A percentile compares a stretch with the other conserved stretches of the same genome.
phyloP scores from a whole-genome alignment of 129 eudicot genomes.

The Escallonia herrerae region DNA sequence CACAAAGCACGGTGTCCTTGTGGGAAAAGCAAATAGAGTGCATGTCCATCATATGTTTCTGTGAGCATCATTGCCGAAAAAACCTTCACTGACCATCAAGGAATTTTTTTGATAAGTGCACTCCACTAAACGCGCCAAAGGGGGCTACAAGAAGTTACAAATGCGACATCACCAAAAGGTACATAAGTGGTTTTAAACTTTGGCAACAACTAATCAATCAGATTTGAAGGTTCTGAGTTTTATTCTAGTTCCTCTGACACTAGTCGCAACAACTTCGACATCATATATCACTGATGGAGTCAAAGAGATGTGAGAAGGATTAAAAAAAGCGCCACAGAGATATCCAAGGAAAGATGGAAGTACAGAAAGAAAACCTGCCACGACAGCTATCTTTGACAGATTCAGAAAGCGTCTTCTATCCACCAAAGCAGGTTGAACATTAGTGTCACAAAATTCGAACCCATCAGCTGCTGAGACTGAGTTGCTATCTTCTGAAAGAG shows the following conservation, averaged over 20 bases:
- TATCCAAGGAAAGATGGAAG: not conserved
- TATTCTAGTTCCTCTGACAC: not conserved
- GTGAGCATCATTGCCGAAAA: no score
- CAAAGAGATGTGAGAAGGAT: constrained; percentile 9
- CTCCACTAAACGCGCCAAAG: no score
- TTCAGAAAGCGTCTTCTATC: constrained; percentile 70
- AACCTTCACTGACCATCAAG: no score
- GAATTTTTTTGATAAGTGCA: no score
- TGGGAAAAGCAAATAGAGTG: no score
- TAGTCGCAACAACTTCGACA: not conserved
- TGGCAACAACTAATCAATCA: not conserved
- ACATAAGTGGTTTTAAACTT: not conserved
- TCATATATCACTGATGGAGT: not conserved
- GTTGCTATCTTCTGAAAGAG: constrained; percentile 51
- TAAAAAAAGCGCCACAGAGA: not conserved
- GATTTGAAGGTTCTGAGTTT: not conserved
- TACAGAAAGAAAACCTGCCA: constrained; percentile 60
- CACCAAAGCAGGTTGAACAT: constrained; percentile 36
- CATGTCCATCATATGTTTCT: no score
- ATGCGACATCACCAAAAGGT: not conserved
- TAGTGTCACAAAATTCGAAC: constrained; percentile 15
- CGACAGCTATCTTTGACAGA: constrained; percentile 84
- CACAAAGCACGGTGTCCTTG: no score
- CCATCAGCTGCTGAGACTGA: constrained; percentile 32
- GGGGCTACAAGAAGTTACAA: no score